Conservation (phyloP, 441 rosid genomes). For the Eugenia klotzschiana region DNA sequence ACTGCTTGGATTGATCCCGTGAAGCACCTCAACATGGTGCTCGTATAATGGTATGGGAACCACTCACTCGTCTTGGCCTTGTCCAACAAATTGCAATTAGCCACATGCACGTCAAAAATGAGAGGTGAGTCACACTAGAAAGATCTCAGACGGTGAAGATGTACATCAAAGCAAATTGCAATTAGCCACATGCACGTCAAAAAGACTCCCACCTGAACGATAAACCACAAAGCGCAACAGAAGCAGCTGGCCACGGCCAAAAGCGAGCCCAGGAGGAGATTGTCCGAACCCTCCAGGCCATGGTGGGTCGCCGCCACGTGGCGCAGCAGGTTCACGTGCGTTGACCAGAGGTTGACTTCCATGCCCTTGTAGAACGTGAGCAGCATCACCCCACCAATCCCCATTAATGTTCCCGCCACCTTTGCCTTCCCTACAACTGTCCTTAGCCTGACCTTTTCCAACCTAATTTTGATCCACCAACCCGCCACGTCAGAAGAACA, state of each 20-base stretch:
- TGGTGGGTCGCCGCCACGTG: not conserved
- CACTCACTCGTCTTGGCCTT: slow-evolving; percentile 27
- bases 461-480: slow-evolving; percentile 8
- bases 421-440: slow-evolving; percentile 40
- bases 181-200: too few relatives aligned
- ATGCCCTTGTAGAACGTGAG: slow-evolving; percentile 45
- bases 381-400: slow-evolving; percentile 54
- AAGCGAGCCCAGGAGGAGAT: slow-evolving; percentile 19
- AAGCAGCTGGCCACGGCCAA: slow-evolving; percentile 24
- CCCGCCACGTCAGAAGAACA: not conserved
- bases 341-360: slow-evolving; percentile 28
- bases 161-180: too few relatives aligned
- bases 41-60: slow-evolving; percentile 28
- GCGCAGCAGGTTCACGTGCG: slow-evolving; percentile 23
- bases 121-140: too few relatives aligned
- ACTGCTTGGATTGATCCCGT: slow-evolving; percentile 13
- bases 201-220: slow-evolving; percentile 29
- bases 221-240: slow-evolving; percentile 31
- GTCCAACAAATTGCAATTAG: too few relatives aligned
- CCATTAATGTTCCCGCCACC: slow-evolving; percentile 40
- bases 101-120: too few relatives aligned
- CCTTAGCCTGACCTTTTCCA: slow-evolving; percentile 32
- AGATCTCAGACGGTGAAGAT: too few relatives aligned
- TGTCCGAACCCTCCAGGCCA: not conserved
- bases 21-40: slow-evolving; percentile 17